Conservation (phyloP, 2,329 filamentous ascomycete species). For the Pseudogymnoascus sp. region DNA sequence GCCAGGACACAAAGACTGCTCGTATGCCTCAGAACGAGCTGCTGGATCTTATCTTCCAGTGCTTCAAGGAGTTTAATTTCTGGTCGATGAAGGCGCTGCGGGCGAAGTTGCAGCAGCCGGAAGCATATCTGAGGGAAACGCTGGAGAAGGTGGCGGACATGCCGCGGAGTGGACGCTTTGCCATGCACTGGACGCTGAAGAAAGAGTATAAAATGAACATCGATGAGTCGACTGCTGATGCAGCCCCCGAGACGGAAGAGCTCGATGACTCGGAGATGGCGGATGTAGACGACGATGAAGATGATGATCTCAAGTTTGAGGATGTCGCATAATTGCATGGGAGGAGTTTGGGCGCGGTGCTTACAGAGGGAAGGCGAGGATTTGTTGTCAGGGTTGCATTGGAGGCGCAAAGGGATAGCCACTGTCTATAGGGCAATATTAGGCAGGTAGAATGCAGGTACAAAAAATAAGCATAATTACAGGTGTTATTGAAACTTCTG, state of each 20-base stretch:
- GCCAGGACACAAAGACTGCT: constrained; percentile 74
- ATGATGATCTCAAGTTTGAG: constrained; percentile 68
- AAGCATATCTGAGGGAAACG: constrained; percentile 83
- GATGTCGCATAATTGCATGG: constrained; percentile 46
- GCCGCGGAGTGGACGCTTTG: constrained; percentile 76
- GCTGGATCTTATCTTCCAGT: constrained; percentile 74
- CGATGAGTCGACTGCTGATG: constrained; percentile 47
- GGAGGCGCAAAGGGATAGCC: background rate
- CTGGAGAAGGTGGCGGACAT: constrained; percentile 77
- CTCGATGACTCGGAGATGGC: constrained; percentile 42
- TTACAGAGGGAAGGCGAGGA: constrained; percentile 13
- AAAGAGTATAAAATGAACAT: constrained; percentile 57
- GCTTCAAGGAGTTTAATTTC: constrained; percentile 81
- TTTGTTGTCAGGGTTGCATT: background rate
- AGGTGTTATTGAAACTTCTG: constrained; percentile 15
- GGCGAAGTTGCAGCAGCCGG: constrained; percentile 72
- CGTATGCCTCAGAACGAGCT: constrained; percentile 87
- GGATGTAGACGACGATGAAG: constrained; percentile 54
- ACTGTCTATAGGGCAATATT: constrained; percentile 1
- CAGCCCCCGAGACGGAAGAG: constrained; percentile 33
- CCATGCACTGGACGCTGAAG: constrained; percentile 78
- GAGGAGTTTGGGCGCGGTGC: constrained; percentile 19
- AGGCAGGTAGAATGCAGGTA: background rate
- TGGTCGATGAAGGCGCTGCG: constrained; percentile 91
- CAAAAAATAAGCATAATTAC: constrained; percentile 11